These are phyloP conservation scores for Puccinia brachypodii DNA, from an alignment of 1,284 basidiomycete species.

Conservation along the genomic window DNA sequence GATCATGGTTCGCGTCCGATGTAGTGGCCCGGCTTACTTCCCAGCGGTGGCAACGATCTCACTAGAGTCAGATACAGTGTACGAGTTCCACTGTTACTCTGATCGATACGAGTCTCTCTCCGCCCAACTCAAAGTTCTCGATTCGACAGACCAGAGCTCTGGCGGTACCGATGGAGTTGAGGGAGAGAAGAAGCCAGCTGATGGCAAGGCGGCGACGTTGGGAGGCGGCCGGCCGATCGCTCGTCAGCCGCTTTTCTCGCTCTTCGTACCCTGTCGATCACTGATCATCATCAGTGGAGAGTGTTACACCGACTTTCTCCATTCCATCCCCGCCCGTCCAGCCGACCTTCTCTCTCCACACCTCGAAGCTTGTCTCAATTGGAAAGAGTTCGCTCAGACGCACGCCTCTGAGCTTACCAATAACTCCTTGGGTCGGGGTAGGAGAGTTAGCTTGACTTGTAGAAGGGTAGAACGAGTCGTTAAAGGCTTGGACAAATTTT, in stretches of 20 bases:
- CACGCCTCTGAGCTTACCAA: slow-evolving; percentile 27
- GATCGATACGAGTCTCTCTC: slow-evolving; percentile 51
- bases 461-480: slow-evolving; percentile 66
- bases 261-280: slow-evolving; percentile 79
- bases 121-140: background rate
- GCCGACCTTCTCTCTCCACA: slow-evolving; percentile 61
- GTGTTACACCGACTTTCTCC: slow-evolving; percentile 71
- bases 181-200: background rate
- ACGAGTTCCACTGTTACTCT: slow-evolving; percentile 77
- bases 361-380: slow-evolving; percentile 33
- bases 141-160: background rate
- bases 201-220: background rate
- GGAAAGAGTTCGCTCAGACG: slow-evolving; percentile 51
- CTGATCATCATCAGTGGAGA: slow-evolving; percentile 71
- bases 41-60: slow-evolving; percentile 87
- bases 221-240: slow-evolving; percentile 64
- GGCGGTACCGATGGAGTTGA: background rate
- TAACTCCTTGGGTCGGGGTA: slow-evolving; percentile 62
- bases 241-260: slow-evolving; percentile 66
- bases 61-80: slow-evolving; percentile 75
- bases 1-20: too few relatives aligned
- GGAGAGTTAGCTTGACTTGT: slow-evolving; percentile 80
- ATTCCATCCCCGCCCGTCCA: slow-evolving; percentile 60
- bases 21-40: slow-evolving; percentile 85
- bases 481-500: slow-evolving; percentile 52